These are phyloP conservation scores for Calonectria henricotiae DNA, from an alignment of 2,329 filamentous ascomycete genomes.

Conservation along the genomic window DNA sequence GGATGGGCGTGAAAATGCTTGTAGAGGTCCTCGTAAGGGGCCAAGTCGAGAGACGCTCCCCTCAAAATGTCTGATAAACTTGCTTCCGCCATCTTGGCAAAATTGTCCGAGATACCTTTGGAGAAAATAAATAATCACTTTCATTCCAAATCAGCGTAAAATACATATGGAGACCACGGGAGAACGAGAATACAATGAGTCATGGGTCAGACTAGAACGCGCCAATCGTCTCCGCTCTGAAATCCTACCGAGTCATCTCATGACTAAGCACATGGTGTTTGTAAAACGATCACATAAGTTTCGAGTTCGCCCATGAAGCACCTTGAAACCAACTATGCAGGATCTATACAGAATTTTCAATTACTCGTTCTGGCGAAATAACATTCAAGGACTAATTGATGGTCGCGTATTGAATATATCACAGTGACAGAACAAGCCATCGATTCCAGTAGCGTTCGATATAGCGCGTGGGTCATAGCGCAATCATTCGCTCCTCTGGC, in stretches of 20 bases:
- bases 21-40: constrained; percentile 58
- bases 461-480: no score
- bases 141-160: not conserved
- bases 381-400: no score
- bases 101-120: not conserved
- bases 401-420: no score
- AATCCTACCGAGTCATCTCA: not conserved
- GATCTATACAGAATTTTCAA: not conserved
- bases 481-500: no score
- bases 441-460: no score
- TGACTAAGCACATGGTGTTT: not conserved
- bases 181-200: constrained; percentile 1
- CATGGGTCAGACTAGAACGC: not conserved
- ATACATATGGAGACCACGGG: not conserved
- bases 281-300: no score
- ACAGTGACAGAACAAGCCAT: no score
- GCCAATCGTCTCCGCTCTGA: not conserved
- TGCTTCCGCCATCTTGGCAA: not conserved
- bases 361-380: no score
- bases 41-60: not conserved
- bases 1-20: constrained; percentile 73
- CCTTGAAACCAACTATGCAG: not conserved
- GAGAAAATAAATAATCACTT: not conserved
- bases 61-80: not conserved
- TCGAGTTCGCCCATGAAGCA: no score